Conservation (phyloP, 768 basidiomycete genomes). For the Termitomyces titanicus region DNA sequence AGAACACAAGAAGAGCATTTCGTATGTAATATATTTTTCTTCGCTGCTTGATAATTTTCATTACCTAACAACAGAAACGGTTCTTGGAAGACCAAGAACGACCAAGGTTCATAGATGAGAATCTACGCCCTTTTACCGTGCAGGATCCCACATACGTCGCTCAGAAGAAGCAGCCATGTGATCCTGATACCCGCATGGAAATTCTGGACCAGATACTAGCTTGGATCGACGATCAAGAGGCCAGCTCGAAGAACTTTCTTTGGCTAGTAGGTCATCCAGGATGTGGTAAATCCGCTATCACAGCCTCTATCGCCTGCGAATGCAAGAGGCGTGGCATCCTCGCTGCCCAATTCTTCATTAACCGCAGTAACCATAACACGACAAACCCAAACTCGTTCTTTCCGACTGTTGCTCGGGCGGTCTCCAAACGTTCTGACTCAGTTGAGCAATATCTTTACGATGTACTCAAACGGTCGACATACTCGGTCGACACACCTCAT, state of each 20-base stretch:
- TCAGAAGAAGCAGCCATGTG: background rate
- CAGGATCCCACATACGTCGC: background rate
- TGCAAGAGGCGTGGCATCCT: background rate
- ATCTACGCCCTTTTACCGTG: background rate
- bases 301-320: background rate
- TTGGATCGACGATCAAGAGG: background rate
- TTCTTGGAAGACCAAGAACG: background rate
- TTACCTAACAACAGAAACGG: no score
- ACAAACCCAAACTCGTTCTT: background rate
- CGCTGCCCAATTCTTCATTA: background rate
- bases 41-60: no score
- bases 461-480: background rate
- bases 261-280: background rate
- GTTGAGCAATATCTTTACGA: constrained; percentile 6
- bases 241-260: background rate
- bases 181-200: background rate
- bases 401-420: background rate
- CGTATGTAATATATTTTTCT: no score
- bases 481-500: background rate
- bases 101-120: background rate
- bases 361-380: background rate
- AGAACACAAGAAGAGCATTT: no score
- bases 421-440: background rate
- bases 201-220: background rate
- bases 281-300: background rate